Conservation (phyloP, 2,329 filamentous ascomycete genomes). For the Nemania abortiva region DNA sequence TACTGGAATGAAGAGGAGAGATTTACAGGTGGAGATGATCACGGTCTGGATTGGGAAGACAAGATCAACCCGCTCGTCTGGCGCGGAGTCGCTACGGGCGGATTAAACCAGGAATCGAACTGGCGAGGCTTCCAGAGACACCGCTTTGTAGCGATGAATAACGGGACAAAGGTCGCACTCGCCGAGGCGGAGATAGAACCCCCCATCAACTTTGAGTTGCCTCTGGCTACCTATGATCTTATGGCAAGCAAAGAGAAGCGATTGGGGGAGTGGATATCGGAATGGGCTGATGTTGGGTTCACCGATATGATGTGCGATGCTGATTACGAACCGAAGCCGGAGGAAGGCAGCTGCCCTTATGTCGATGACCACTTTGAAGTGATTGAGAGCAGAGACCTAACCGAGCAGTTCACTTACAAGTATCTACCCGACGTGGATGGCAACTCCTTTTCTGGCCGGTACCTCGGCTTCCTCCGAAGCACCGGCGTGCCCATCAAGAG, state of each 20-base stretch:
- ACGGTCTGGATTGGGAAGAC: conserved; percentile 67
- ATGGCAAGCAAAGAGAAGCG: conserved; percentile 58
- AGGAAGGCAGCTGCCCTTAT: conserved; percentile 60
- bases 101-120: conserved; percentile 68
- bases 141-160: conserved; percentile 79
- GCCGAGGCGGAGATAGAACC: conserved; percentile 60
- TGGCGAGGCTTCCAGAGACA: conserved; percentile 82
- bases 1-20: conserved; percentile 74
- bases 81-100: conserved; percentile 76
- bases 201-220: conserved; percentile 67
- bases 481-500: conserved; percentile 81
- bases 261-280: conserved; percentile 63
- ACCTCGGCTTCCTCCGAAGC: conserved; percentile 75
- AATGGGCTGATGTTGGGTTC: conserved; percentile 65
- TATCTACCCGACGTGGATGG: conserved; percentile 83
- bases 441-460: conserved; percentile 76
- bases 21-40: conserved; percentile 68
- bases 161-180: conserved; percentile 67
- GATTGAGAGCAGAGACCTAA: conserved; percentile 57
- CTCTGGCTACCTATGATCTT: conserved; percentile 61
- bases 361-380: conserved; percentile 60
- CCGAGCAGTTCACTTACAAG: conserved; percentile 71
- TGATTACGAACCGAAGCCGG: conserved; percentile 49
- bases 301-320: conserved; percentile 65
- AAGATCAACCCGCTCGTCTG: conserved; percentile 69